A percentile compares a stretch with the other conserved stretches of the same genome.
Conservation (phyloP, 805 yeast genomes). For the Sungouiella blattae region DNA sequence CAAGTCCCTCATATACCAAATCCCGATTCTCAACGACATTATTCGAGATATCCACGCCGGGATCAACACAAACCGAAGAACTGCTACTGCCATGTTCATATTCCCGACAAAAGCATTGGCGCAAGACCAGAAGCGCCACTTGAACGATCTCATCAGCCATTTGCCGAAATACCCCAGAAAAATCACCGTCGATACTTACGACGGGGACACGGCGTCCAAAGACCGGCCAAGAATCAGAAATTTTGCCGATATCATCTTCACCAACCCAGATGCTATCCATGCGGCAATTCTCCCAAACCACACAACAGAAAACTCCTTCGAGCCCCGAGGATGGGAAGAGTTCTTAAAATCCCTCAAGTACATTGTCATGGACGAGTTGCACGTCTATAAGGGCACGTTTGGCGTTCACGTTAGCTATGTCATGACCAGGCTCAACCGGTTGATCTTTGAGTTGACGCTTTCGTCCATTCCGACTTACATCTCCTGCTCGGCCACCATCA, state of each 20-base stretch:
- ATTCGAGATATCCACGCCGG: constrained; percentile 34
- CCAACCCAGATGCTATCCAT: constrained; percentile 95
- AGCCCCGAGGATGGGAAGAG: constrained; percentile 53
- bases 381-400: constrained; percentile 83
- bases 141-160: constrained; percentile 51
- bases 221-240: constrained; percentile 53
- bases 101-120: constrained; percentile 98
- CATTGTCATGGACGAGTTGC: constrained; percentile 83
- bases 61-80: constrained; percentile 24
- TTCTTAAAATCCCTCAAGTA: constrained; percentile 62
- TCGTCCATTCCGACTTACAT: constrained; percentile 52
- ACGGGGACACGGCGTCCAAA: constrained; percentile 81
- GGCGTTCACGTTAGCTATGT: constrained; percentile 90
- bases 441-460: constrained; percentile 20
- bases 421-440: constrained; percentile 71
- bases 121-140: constrained; percentile 89
- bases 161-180: constrained; percentile 42
- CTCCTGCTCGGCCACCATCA: constrained; percentile 92
- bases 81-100: constrained; percentile 71
- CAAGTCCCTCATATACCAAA: constrained; percentile 86
- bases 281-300: constrained; percentile 78
- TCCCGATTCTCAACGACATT: constrained; percentile 64
- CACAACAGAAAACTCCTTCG: constrained; percentile 21
- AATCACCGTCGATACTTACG: constrained; percentile 73
- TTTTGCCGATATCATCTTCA: constrained; percentile 75